Conservation (phyloP, 2,329 filamentous ascomycete species). For the Hortaea sp. region DNA sequence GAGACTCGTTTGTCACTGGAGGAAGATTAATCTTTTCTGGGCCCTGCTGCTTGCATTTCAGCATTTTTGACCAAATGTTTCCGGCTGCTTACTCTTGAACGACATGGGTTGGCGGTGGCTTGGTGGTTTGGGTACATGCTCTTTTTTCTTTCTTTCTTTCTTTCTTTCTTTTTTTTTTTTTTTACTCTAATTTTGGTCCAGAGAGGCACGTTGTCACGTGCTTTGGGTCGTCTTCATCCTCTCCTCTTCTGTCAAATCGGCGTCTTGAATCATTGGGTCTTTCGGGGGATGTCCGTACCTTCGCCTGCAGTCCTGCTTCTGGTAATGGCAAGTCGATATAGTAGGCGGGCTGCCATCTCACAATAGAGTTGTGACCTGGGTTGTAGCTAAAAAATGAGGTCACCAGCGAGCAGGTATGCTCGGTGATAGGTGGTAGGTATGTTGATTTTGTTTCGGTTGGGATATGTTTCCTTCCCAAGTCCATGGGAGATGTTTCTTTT, state of each 20-base stretch:
- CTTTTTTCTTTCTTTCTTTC: neutral
- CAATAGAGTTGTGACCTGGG: too few species aligned
- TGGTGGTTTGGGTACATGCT: neutral
- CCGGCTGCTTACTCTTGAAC: neutral
- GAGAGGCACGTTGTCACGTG: neutral
- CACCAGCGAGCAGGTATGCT: too few species aligned
- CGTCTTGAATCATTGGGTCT: neutral
- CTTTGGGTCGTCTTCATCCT: neutral
- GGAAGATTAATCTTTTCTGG: conserved; percentile 12
- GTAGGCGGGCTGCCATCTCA: neutral
- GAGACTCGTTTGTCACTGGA: conserved; percentile 26
- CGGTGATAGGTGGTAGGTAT: too few species aligned
- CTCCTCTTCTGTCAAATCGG: neutral
- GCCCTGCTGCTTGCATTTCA: neutral
- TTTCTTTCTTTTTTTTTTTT: neutral
- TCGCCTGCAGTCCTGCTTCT: neutral
- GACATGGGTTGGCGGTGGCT: neutral
- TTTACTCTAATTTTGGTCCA: neutral
- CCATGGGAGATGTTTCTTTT: too few species aligned
- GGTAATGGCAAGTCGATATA: neutral
- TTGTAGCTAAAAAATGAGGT: too few species aligned
- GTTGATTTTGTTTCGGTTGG: too few species aligned
- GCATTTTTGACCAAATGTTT: neutral
- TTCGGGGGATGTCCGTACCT: neutral
- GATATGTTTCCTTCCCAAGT: too few species aligned